Evolutionary conservation across 306 rosid genomes (phyloP).

Genomic region (Erythrophleum fordii): DNA sequence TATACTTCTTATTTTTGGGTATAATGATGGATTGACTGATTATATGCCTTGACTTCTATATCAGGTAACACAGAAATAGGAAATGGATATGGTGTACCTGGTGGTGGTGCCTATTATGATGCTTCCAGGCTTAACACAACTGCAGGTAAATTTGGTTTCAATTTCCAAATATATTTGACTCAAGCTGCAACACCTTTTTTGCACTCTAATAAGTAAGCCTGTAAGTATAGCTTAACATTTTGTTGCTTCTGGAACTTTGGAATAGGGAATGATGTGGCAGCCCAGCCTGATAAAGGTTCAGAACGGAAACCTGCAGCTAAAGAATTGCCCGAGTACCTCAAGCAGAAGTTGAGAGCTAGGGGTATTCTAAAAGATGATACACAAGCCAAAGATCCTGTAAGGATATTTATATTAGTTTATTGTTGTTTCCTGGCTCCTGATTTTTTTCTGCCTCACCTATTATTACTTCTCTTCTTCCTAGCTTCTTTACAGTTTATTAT

Average conservation of each 20-base stretch:
- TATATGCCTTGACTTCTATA: constrained; percentile 28
- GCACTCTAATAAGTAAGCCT: constrained; percentile 27
- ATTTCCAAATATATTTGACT: constrained; percentile 29
- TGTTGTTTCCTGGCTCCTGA: constrained; percentile 20
- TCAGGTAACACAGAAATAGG: constrained; percentile 92
- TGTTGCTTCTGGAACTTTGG: constrained; percentile 50
- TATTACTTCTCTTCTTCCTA: constrained; percentile 24
- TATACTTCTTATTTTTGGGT: not conserved
- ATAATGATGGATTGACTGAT: constrained; percentile 1
- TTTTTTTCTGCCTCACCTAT: constrained; percentile 2
- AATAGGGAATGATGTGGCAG: constrained; percentile 47
- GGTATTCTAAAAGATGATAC: constrained; percentile 78
- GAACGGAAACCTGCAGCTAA: constrained; percentile 56
- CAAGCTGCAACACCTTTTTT: constrained; percentile 21
- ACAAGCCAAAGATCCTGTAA: constrained; percentile 49
- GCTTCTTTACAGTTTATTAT: constrained; percentile 11
- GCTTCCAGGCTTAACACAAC: constrained; percentile 44
- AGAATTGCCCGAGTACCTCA: constrained; percentile 87
- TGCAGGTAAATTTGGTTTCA: constrained; percentile 42
- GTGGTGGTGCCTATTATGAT: constrained; percentile 85
- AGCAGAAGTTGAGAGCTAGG: constrained; percentile 86
- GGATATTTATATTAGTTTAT: constrained; percentile 35
- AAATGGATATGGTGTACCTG: constrained; percentile 97
- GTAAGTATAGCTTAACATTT: constrained; percentile 29
- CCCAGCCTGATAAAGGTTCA: constrained; percentile 44